These are phyloP conservation scores for Endotrypanum monterogeii DNA, from an alignment of 208 protist species.

Conservation along the genomic window DNA sequence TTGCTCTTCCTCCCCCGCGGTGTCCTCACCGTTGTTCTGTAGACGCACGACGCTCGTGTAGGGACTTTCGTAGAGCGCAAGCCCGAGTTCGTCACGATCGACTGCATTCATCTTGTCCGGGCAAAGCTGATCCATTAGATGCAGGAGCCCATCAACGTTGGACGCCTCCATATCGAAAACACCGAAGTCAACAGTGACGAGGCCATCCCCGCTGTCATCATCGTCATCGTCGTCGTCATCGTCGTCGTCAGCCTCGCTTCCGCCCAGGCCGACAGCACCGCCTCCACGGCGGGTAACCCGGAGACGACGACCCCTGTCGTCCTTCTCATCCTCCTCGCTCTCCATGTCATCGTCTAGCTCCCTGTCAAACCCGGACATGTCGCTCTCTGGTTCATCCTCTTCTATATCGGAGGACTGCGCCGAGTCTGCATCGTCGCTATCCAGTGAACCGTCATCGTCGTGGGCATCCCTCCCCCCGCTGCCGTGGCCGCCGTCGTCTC, in stretches of 20 bases:
- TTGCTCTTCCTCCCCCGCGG: constrained; percentile 61
- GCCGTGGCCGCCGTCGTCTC: constrained; percentile 6
- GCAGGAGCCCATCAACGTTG: constrained; percentile 72
- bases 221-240: constrained; percentile 43
- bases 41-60: constrained; percentile 82
- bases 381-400: constrained; percentile 14
- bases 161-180: constrained; percentile 78
- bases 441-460: background rate
- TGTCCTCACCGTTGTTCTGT: constrained; percentile 45
- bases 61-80: constrained; percentile 57
- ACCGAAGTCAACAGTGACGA: constrained; percentile 88
- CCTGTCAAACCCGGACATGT: constrained; percentile 9
- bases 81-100: constrained; percentile 77
- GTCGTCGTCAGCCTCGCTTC: constrained; percentile 37
- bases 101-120: constrained; percentile 87
- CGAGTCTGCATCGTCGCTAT: background rate
- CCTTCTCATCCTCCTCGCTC: constrained; percentile 17
- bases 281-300: background rate
- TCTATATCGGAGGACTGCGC: background rate
- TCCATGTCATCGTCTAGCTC: constrained; percentile 23
- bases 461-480: constrained; percentile 3
- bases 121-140: constrained; percentile 86
- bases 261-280: background rate
- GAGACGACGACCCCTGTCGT: background rate
- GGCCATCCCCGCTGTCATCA: constrained; percentile 33